phyloP scores from a whole-genome alignment of 495 filamentous ascomycete species.

The Lepidopterella palustris region DNA sequence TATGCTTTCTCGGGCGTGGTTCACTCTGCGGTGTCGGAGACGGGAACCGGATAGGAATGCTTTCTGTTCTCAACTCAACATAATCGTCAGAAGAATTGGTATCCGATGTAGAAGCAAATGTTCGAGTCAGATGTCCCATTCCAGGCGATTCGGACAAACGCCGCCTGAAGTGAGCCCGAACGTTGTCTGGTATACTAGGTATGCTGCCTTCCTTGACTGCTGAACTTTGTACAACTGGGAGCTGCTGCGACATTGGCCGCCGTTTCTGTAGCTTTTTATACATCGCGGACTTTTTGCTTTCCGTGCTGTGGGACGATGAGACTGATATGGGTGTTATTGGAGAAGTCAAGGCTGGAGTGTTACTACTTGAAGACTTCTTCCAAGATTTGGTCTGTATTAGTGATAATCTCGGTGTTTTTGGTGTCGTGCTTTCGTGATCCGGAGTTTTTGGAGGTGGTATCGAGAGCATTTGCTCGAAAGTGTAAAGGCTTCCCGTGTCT shows the following conservation, averaged over 20 bases:
- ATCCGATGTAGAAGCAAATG: slow-evolving; percentile 15
- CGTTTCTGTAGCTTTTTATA: slow-evolving; percentile 32
- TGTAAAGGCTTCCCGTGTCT: slow-evolving; percentile 30
- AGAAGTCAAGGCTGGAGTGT: background rate
- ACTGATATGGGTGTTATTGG: slow-evolving; percentile 10
- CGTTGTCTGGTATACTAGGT: slow-evolving; percentile 17
- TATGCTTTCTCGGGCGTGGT: slow-evolving; percentile 2
- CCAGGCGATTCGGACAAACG: slow-evolving; percentile 21
- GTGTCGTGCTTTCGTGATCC: slow-evolving; percentile 1
- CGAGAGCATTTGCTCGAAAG: slow-evolving; percentile 28
- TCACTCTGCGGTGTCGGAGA: slow-evolving; percentile 4
- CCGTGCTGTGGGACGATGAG: slow-evolving; percentile 4
- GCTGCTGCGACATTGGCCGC: slow-evolving; percentile 17
- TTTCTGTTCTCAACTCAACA: background rate
- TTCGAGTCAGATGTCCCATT: slow-evolving; percentile 29
- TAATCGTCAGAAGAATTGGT: background rate
- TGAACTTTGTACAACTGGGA: slow-evolving; percentile 22
- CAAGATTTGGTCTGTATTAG: background rate
- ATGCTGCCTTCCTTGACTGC: slow-evolving; percentile 14
- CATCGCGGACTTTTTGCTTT: slow-evolving; percentile 13
- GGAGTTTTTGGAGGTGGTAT: slow-evolving; percentile 18
- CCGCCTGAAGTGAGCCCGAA: slow-evolving; percentile 13
- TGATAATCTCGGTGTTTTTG: slow-evolving; percentile 1
- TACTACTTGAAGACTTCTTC: background rate
- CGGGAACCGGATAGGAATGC: slow-evolving; percentile 8